Conservation (phyloP, 441 rosid species). For the Populus hybrid region DNA sequence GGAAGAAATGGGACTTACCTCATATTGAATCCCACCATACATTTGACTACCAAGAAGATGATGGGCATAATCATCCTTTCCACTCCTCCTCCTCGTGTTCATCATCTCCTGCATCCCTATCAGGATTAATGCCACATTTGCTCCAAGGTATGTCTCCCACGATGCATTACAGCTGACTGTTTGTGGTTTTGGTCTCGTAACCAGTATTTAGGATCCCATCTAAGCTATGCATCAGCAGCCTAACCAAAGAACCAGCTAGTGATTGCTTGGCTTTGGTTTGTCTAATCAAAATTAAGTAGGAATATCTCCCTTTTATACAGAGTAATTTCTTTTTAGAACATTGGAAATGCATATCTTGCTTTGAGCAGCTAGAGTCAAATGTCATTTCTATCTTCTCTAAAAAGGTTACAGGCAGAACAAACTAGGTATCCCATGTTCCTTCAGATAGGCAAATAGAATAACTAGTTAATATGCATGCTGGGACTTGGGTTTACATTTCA, state of each 20-base stretch:
- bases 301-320: background rate
- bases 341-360: background rate
- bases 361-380: background rate
- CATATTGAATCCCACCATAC: slow-evolving; percentile 22
- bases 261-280: background rate
- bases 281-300: background rate
- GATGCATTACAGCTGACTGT: background rate
- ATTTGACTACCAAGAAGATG: slow-evolving; percentile 43
- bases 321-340: background rate
- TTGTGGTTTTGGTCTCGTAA: background rate
- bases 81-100: slow-evolving; percentile 55
- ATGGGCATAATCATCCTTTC: slow-evolving; percentile 28
- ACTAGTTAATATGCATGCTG: background rate
- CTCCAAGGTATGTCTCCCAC: slow-evolving; percentile 41
- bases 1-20: slow-evolving; percentile 32
- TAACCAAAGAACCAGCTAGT: background rate
- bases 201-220: background rate
- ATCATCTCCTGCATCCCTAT: slow-evolving; percentile 53
- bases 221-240: background rate
- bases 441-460: background rate
- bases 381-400: background rate
- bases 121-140: slow-evolving; percentile 42
- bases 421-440: background rate
- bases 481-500: background rate
- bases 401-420: background rate